phyloP scores from a whole-genome alignment of 1,139 yeast species.

The Kluyveromyces sp. region DNA sequence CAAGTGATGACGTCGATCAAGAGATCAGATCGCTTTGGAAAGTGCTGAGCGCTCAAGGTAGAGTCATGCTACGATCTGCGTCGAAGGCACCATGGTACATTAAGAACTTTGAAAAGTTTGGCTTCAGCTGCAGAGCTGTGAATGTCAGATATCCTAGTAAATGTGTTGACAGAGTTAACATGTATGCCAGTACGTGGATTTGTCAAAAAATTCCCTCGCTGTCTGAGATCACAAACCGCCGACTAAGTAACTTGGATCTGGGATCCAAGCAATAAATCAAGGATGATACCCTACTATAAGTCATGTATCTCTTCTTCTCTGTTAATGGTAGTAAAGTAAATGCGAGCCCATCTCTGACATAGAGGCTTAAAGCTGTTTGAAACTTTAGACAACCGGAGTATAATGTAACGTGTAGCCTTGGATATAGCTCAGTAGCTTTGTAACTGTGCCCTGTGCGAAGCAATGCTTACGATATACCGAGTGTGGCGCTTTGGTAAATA shows the following conservation, averaged over 20 bases:
- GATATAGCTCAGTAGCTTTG: too few relatives aligned
- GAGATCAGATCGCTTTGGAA: conserved; percentile 61
- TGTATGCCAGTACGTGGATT: conserved; percentile 87
- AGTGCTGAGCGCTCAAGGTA: conserved; percentile 60
- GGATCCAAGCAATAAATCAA: background rate
- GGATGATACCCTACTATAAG: too few relatives aligned
- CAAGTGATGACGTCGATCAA: conserved; percentile 52
- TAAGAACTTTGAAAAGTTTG: conserved; percentile 54
- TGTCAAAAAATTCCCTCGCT: conserved; percentile 44
- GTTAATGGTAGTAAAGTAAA: too few relatives aligned
- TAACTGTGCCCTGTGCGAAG: too few relatives aligned
- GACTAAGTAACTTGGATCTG: background rate
- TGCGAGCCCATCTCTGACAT: too few relatives aligned
- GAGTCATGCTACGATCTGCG: conserved; percentile 73
- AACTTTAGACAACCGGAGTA: too few relatives aligned
- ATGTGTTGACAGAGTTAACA: conserved; percentile 71
- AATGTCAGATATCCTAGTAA: conserved; percentile 57
- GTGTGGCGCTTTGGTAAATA: too few relatives aligned
- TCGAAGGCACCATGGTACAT: conserved; percentile 74
- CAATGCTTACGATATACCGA: too few relatives aligned
- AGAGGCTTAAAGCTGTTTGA: too few relatives aligned
- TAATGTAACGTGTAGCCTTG: too few relatives aligned
- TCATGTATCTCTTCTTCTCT: background rate
- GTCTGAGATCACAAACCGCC: background rate
- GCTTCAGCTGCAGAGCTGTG: conserved; percentile 62